Percentiles rank a stretch among this genome's conserved stretches.
phyloP scores from a whole-genome alignment of 148 eudicot species.

The Fagopyrum esculentum region DNA sequence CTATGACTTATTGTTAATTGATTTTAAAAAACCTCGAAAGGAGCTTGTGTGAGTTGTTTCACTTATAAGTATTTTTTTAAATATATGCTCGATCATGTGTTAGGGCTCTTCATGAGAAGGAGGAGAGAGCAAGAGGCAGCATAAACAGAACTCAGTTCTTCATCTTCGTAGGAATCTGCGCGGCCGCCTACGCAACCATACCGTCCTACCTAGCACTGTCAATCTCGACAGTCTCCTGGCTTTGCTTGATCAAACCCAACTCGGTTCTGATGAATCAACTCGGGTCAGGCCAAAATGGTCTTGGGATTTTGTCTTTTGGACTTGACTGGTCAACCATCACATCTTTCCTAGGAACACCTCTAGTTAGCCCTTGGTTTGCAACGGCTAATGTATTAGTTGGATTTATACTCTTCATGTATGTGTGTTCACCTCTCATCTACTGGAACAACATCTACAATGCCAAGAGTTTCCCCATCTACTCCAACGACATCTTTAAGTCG shows the following conservation, averaged over 20 bases:
- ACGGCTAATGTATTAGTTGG: conserved; percentile 76
- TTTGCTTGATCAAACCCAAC: conserved; percentile 64
- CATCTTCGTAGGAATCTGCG: conserved; percentile 46
- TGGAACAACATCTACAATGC: conserved; percentile 60
- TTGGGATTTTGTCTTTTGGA: conserved; percentile 76
- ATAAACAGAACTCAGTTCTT: conserved; percentile 71
- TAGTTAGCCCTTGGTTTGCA: conserved; percentile 97
- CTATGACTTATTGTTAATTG: no score
- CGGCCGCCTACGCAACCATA: conserved; percentile 58
- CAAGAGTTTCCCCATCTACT: conserved; percentile 74
- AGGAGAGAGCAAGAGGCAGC: conserved; percentile 46
- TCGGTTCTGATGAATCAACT: conserved; percentile 68
- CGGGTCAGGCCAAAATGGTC: conserved; percentile 74
- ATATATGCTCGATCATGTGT: not conserved
- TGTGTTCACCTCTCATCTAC: conserved; percentile 53
- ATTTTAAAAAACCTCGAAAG: no score
- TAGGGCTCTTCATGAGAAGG: conserved; percentile 84
- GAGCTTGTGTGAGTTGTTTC: no score
- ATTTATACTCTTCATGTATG: conserved; percentile 49
- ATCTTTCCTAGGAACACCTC: conserved; percentile 68
- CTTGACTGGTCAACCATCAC: conserved; percentile 85
- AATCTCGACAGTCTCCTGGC: conserved; percentile 64
- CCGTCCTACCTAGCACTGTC: conserved; percentile 63
- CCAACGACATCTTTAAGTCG: conserved; percentile 48
- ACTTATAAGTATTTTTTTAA: no score